Evolutionary conservation across 2,329 filamentous ascomycete species (phyloP).

Genomic region (Raffaelea ambrosiae): DNA sequence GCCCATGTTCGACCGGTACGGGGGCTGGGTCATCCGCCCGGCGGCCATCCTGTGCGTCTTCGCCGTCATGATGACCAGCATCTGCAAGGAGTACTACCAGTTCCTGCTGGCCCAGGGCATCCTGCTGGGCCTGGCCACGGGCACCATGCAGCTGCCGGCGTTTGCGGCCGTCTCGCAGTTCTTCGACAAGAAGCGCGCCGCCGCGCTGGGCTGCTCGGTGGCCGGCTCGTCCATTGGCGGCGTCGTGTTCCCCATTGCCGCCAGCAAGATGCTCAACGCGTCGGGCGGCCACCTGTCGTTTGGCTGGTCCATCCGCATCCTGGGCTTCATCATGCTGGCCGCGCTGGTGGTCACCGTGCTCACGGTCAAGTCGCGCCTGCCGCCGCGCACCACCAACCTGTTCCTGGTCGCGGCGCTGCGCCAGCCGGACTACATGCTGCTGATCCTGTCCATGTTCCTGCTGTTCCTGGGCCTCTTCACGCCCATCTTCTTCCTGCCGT

Average conservation of each 20-base stretch:
- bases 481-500: constrained; percentile 44
- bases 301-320: constrained; percentile 26
- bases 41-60: constrained; percentile 41
- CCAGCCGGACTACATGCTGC: constrained; percentile 42
- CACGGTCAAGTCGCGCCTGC: constrained; percentile 36
- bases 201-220: constrained; percentile 28
- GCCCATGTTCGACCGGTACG: constrained; percentile 28
- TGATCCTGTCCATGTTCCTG: constrained; percentile 15
- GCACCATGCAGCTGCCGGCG: constrained; percentile 26
- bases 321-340: constrained; percentile 33
- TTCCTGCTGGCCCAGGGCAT: constrained; percentile 31
- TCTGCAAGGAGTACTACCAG: constrained; percentile 30
- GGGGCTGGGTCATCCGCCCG: constrained; percentile 35
- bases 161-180: constrained; percentile 27
- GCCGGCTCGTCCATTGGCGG: constrained; percentile 33
- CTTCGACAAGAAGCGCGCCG: constrained; percentile 27
- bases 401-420: constrained; percentile 36
- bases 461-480: constrained; percentile 35
- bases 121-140: constrained; percentile 23
- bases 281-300: constrained; percentile 21
- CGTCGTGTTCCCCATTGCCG: constrained; percentile 39
- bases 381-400: constrained; percentile 20
- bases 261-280: constrained; percentile 41
- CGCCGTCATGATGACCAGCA: constrained; percentile 29
- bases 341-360: constrained; percentile 26